Evolutionary conservation across 1,139 yeast genomes (phyloP), one percentile per base, ranked within the genome.

Genomic region (Pichia sp.): DNA sequence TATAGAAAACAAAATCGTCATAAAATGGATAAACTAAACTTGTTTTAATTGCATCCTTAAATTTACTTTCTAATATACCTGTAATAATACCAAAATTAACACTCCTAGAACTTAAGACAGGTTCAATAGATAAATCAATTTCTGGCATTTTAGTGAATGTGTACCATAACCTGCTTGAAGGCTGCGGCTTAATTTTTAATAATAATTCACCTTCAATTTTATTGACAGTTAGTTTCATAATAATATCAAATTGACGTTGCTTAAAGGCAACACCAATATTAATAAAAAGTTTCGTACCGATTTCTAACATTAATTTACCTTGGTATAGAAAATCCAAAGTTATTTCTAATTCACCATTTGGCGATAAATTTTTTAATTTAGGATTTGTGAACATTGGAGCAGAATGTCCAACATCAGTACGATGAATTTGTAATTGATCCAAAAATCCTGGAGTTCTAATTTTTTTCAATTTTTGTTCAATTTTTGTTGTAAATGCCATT

Each of bases 111-210:
- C 95, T 86, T 27, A 92, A 87, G 11, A 88, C 78, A 0, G 98
- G 98, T 62, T 89, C 97, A 45, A 89, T 82, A 37, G 76, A 80
- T 54, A 92, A 66, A 51, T 80, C 83, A 65, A 90, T 67, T 18
- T 74, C 72, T 0, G 98, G 98, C 74, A 84, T 88, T 7, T 74
- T 66, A 56, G 83, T 88, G 65, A 89, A 92, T 2, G 88, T 79
- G 61, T 88, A 92, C 98, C 98, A 92, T 1, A 92, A 61, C 58
- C 97, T 74, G 52, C 81, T 83, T 3, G 96, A 82, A 11, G 98
- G 97, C 1, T 96, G 95, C 0, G 95, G 88, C 61, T 92, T 92
- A 40, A 90, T 66, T 46, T 77, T 72, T 32, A 90, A 62, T 0
- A 85, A 64, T 54, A 90, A 56, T 2, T 87, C 85, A 0, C 98